Evolutionary conservation across 768 basidiomycete species (phyloP), one percentile per base, ranked within the genome.

Genomic region (Suillus clintonianus): DNA sequence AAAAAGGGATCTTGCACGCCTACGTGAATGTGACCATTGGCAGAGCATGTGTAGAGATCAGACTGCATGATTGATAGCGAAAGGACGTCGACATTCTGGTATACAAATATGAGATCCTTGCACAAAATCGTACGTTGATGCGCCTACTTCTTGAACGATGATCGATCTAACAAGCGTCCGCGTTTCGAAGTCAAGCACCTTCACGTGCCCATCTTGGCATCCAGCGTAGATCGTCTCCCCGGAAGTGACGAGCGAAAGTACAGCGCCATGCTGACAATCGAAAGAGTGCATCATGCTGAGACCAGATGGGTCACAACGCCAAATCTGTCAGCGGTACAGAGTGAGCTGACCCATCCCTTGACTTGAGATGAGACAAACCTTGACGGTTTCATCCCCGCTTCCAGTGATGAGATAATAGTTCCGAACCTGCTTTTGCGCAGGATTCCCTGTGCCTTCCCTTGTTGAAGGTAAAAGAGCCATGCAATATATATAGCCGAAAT

Each of bases 401-500:
- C 95, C 95, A 15, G 93, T 94, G 14, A 91, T 85, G 15, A 97
- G 82, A 61, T 86, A 83, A 39, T 75, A 71, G n/a, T 64, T 68
- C 17, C 64, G 70, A 15, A 73, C 71, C 1, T 70, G 70, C 54
- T 65, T 65, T 8, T 69, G 61, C 30, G 61, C 41, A 8, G n/a
- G 45, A 30, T 78, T 76, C 53, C 77, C 71, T 2, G 76, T 78
- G 17, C 78, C 81, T 61, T 78, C 77, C 53, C 74, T 72, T n/a
- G 72, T 75, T 17, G 76, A 78, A 24, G 80, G 79, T 13, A 83
- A 68, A 17, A 86, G 74, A 15, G 81, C 77, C 87, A 95, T 88
- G 69, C 91, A 94, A 72, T 97, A 96, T 14, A 98, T 84, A 71
- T 99, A 99, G 10, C 97, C 97, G 72, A 88, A 96, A 75, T 99